Percentiles rank a stretch among this genome's conserved stretches.
phyloP scores from a whole-genome alignment of 306 rosid species.

The Rosa persica region DNA sequence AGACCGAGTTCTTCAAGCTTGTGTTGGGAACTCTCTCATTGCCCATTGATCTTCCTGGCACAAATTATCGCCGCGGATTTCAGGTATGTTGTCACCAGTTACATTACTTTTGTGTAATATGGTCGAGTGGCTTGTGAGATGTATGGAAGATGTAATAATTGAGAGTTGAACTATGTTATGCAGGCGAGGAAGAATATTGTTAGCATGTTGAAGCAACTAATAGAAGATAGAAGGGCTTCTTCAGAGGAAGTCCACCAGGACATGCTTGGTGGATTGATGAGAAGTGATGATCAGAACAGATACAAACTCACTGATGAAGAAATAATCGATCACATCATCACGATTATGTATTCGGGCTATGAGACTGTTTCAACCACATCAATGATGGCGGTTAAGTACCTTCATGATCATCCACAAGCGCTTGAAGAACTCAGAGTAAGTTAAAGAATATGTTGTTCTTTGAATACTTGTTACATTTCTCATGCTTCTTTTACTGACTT shows the following conservation, averaged over 20 bases:
- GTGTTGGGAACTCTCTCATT: slow-evolving; percentile 87
- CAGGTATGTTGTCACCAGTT: slow-evolving; percentile 47
- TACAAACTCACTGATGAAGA: slow-evolving; percentile 73
- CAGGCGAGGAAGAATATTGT: slow-evolving; percentile 88
- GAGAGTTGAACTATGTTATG: slow-evolving; percentile 8
- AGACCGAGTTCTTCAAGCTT: slow-evolving; percentile 79
- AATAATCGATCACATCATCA: slow-evolving; percentile 74
- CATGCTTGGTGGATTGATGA: slow-evolving; percentile 72
- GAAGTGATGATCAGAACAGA: slow-evolving; percentile 58
- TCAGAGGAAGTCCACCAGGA: slow-evolving; percentile 55
- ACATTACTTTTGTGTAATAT: not conserved
- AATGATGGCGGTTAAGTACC: slow-evolving; percentile 97
- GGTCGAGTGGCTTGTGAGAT: not conserved
- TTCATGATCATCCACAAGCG: slow-evolving; percentile 85
- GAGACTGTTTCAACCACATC: slow-evolving; percentile 98
- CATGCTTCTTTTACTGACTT: slow-evolving; percentile 19
- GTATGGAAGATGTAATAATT: not conserved
- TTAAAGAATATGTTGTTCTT: slow-evolving; percentile 1
- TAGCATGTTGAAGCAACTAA: slow-evolving; percentile 49
- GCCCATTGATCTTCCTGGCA: slow-evolving; percentile 90
- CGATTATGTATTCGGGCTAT: slow-evolving; percentile 85
- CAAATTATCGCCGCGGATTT: slow-evolving; percentile 72
- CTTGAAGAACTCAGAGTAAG: slow-evolving; percentile 91
- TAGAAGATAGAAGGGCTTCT: slow-evolving; percentile 64
- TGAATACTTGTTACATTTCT: not conserved